Evolutionary conservation across 129 eudicot genomes (phyloP), one percentile per base, ranked within the genome.

Genomic region (Saussurea involucrata): DNA sequence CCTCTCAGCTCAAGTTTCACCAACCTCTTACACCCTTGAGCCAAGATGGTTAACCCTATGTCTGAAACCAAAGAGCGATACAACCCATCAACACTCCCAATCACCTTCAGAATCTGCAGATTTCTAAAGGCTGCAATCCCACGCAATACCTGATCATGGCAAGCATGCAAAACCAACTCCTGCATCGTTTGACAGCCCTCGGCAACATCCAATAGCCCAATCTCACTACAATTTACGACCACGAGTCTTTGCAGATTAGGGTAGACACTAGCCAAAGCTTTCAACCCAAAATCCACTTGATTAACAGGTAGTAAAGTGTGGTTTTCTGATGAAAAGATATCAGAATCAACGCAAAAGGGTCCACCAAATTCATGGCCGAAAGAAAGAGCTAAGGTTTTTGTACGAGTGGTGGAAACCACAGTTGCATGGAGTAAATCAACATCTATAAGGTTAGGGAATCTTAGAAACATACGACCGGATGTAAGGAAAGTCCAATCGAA

Each of bases 21-120:
- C 57, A 93, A 82, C 72, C 95, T 88, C 82, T 81, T 88, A 82
- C 98, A 93, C 33, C 96, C 98, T 71, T 93, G 98, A 2, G 95
- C 98, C 71, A 93, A 55, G 60, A 93, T 90, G 22, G 97, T 93
- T 83, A 93, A 82, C 83, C 98, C 98, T 25, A 87, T 82, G 73
- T 93, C 98, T 1, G 98, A 76, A 63, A 93, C 92, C 73, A 76
- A 65, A 32, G 95, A 86, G 42, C 69, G 33, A 78, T 86, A 88
- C 71, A 90, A 67, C 37, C 94, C 96, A 20, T 93, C 90, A 36
- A 87, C 83, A 32, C 33, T 85, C 29, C 90, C 98, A 24, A 83
- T 61, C 87, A 93, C 36, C 77, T 80, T 90, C 81, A 93, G 70
- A n/a, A 93, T 93, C 88, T 90, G 96, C 63, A 93, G 75, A 75